Evolutionary conservation across 208 protist species (phyloP).

Genomic region (Trypanosoma congolense): DNA sequence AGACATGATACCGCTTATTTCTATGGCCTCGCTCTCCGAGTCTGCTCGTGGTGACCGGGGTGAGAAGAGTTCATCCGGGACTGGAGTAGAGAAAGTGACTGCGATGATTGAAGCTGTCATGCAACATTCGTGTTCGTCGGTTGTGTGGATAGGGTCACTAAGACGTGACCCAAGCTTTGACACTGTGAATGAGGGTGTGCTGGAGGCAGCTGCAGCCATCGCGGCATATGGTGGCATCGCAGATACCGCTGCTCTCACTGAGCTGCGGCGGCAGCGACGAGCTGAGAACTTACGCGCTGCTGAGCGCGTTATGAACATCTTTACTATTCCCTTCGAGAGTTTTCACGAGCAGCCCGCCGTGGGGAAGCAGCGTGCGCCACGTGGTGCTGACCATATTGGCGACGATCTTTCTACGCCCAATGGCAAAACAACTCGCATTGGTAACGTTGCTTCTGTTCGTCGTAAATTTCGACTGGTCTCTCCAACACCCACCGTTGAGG

Average conservation of each 20-base stretch:
- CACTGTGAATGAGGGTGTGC: conserved; percentile 27
- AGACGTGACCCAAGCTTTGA: conserved; percentile 24
- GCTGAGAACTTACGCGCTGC: conserved; percentile 28
- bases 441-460: not conserved
- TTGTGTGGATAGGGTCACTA: conserved; percentile 24
- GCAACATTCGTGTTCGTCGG: conserved; percentile 19
- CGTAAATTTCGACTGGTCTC: not conserved
- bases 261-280: conserved; percentile 21
- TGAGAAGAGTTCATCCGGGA: not conserved
- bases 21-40: not conserved
- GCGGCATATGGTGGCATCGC: conserved; percentile 1
- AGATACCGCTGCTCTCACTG: conserved; percentile 10
- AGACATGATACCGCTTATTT: conserved; percentile 16
- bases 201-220: conserved; percentile 19
- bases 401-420: too few species aligned
- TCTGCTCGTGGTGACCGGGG: not conserved
- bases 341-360: not conserved
- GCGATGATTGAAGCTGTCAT: conserved; percentile 23
- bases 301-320: conserved; percentile 18
- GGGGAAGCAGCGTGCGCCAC: too few species aligned
- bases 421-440: too few species aligned
- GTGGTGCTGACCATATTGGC: too few species aligned
- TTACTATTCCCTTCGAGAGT: conserved; percentile 12
- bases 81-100: conserved; percentile 2
- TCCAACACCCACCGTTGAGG: not conserved